Conservation (phyloP, 176 grass and related monocot species). For the Guadua angustifolia region DNA sequence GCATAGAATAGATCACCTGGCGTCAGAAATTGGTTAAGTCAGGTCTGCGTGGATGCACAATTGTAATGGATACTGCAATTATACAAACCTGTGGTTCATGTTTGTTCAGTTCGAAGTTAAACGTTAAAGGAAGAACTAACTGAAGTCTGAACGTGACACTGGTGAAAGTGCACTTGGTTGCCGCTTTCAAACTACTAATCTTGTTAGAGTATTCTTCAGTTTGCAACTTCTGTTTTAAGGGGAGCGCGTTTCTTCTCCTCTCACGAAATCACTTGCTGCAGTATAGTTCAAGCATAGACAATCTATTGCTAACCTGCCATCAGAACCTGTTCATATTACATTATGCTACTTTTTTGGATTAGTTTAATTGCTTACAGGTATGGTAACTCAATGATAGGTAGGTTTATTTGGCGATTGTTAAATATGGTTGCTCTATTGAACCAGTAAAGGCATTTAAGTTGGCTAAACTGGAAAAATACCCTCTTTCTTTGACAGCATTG, state of each 20-base stretch:
- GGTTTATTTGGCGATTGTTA: background rate
- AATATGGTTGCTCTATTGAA: background rate
- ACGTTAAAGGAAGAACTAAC: background rate
- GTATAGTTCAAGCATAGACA: background rate
- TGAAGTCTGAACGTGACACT: background rate
- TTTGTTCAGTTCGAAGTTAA: background rate
- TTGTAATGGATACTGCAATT: slow-evolving; percentile 8
- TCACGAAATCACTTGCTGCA: background rate
- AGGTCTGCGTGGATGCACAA: background rate
- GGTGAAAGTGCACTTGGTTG: background rate
- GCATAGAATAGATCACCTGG: background rate
- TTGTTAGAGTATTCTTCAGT: background rate
- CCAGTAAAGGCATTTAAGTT: background rate
- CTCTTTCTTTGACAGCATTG: background rate
- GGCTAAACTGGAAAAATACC: background rate
- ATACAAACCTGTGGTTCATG: background rate
- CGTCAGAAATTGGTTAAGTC: background rate
- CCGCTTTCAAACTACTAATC: background rate
- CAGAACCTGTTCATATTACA: background rate
- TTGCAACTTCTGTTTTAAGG: background rate
- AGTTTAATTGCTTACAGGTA: background rate
- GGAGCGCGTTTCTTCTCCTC: background rate
- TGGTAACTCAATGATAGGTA: background rate
- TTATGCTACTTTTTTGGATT: background rate
- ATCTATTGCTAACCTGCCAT: background rate